These are phyloP conservation scores for Gynochthodes officinalis DNA, from an alignment of 257 asterid genomes.

Conservation along the genomic window DNA sequence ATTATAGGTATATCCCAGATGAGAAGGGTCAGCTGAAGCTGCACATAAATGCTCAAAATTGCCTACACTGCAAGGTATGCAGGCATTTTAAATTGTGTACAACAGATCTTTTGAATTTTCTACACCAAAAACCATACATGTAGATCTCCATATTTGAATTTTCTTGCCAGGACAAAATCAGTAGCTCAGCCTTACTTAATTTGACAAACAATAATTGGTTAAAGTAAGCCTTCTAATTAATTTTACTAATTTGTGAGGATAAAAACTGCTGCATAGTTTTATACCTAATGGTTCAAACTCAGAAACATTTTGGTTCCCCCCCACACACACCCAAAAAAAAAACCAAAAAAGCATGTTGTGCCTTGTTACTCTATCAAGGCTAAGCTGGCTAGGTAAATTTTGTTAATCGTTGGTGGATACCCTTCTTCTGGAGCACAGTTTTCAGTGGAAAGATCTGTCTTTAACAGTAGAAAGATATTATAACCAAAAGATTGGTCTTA, in stretches of 20 bases:
- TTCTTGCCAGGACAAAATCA: not conserved
- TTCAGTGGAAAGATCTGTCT: not conserved
- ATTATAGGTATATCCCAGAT: slow-evolving; percentile 57
- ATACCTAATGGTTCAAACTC: not conserved
- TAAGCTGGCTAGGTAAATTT: not conserved
- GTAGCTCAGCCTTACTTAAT: not conserved
- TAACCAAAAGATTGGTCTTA: not conserved
- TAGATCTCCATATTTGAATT: not conserved
- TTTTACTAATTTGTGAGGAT: not conserved
- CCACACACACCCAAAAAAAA: too few species aligned
- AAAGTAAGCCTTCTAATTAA: not conserved
- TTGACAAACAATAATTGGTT: not conserved
- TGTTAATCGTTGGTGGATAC: not conserved
- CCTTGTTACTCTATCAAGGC: not conserved
- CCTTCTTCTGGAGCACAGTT: not conserved
- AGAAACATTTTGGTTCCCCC: not conserved
- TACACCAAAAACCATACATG: not conserved
- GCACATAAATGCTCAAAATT: slow-evolving; percentile 92
- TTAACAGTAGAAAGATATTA: not conserved
- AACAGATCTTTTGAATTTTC: not conserved
- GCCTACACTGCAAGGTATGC: slow-evolving; percentile 96
- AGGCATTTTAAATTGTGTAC: not conserved
- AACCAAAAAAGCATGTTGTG: not conserved
- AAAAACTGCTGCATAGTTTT: not conserved
- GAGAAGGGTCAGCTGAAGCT: slow-evolving; percentile 67